Base-by-base conservation (phyloP, 345 rosid genomes). In the Lepidium sativum region DNA sequence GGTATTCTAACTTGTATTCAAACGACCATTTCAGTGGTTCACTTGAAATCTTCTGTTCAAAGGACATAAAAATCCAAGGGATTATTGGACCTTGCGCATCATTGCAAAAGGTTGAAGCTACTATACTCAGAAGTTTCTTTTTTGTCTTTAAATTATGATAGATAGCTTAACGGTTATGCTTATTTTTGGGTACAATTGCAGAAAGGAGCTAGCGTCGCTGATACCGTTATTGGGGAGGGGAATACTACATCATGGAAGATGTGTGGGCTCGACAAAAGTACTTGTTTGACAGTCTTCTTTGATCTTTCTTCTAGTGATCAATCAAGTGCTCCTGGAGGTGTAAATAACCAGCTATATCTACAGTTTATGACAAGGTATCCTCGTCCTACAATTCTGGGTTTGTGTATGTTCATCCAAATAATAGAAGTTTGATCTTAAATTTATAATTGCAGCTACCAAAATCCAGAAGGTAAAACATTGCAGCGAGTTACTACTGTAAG, bases 191-290 rank as follows among this genome's bases (percentile, higher is more conserved):
- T 79, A 29, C 39, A 58, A 47, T 73, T 86, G 83, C 95, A 94
- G 99, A 94, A 91, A 85, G 97, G 99, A 52, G 86, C 96, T 48
- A 75, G 78, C 34, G 89, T 84, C 49, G 83, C 97, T 65, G 99
- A 91, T 71, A 85, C 92, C 32, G 84, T 80, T 39, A 68, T 85
- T 4, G 99, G 99, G 43, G 96, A 94, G 79, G 99, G 99, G 33
- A 89, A 84, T 76, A 91, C 96, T 41, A 76, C 82, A 14, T 82
- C 80, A 33, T 94, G 99, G 99, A 94, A 91, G 77, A 84, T 94
- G 96, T 91, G 99, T 78, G 97, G 99, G 65, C 89, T 94, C 64
- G 95, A 91, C 78, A 88, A 78, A 65, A 91, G 96, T 78, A 88
- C 96, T 69, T 94, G 96, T 80, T 78, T 90, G 69, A 90, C 99